A percentile compares a stretch with the other conserved stretches of the same genome.
Evolutionary conservation across 129 eudicot genomes (phyloP).

Genomic region (Centella asiatica): DNA sequence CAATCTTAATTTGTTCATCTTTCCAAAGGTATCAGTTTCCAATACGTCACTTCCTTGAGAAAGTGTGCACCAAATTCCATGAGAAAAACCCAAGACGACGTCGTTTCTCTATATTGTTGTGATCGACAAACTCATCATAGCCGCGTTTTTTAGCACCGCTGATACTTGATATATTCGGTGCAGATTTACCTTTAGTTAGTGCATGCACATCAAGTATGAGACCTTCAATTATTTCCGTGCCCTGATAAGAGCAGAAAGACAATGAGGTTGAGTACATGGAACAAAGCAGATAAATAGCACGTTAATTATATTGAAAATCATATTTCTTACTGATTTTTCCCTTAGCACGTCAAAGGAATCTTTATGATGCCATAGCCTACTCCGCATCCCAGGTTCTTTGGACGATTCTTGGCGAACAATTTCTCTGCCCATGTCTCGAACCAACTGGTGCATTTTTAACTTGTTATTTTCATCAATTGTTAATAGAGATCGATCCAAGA

Average conservation of each 20-base stretch:
- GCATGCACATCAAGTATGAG: neutral
- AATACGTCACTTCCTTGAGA: neutral
- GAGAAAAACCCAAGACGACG: neutral
- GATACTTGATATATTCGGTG: too few species aligned
- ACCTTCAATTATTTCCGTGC: neutral
- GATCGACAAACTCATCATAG: too few species aligned
- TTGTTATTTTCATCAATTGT: neutral
- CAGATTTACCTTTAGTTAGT: neutral
- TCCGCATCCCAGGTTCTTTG: neutral
- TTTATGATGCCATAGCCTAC: neutral
- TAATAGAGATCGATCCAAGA: neutral
- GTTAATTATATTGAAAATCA: too few species aligned
- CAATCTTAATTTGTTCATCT: constrained; percentile 6
- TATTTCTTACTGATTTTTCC: neutral
- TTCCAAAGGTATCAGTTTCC: constrained; percentile 3
- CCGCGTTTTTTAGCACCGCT: too few species aligned
- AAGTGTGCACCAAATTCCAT: neutral
- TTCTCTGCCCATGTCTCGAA: constrained; percentile 10
- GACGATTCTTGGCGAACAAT: constrained; percentile 1
- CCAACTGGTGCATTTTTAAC: neutral
- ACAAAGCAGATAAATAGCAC: neutral
- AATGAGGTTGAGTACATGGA: too few species aligned
- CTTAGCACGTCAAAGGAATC: neutral
- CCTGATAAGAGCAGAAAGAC: neutral
- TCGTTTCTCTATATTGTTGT: neutral